Evolutionary conservation across 2,329 filamentous ascomycete species (phyloP), one percentile per base, ranked within the genome.

Genomic region (Fusarium robinianum): DNA sequence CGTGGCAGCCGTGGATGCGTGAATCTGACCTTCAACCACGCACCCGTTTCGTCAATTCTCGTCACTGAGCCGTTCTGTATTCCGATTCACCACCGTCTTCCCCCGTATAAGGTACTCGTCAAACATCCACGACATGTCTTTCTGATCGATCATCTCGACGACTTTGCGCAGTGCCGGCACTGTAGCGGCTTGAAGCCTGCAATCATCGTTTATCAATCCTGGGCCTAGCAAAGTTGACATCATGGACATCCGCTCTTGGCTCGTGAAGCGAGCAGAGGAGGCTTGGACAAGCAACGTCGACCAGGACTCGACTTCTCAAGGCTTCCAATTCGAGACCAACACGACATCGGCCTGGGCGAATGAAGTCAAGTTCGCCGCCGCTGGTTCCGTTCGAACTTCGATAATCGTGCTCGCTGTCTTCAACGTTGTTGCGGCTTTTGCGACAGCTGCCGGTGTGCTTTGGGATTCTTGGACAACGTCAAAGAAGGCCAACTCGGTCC

Each of bases 321-420:
- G 62, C 21, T 67, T 67, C 40, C 48, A 53, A 21, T 66, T 64
- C 44, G 58, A 60, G 46, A 49, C 59, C 55, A 79, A 76, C 60
- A 66, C 68, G 21, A 73, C 74, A 5, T 70, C 71, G 25, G 64
- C 71, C 25, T 63, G 78, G 49, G 72, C 77, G 55, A 76, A 77
- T 57, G 63, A 78, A 51, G 70, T 81, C 53, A 72, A 68, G 45
- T 77, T 80, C 51, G 72, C 73, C 19, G 71, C 75, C 11, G 74
- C 75, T 50, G 81, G 76, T 58, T 83, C 80, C 22, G 72, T 83
- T 57, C 73, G 82, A 54, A 81, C 77, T 12, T 83, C 80, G 16
- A 80, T 79, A 29, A 77, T 84, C 42, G 80, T 84, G 47, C 71
- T 85, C 41, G 77, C 81, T 23, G 67, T 72, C 41, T 83, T 84